Percentiles rank a stretch among this genome's conserved stretches.
Conservation (phyloP, 2,329 filamentous ascomycete species). For the Penicillium sp. region DNA sequence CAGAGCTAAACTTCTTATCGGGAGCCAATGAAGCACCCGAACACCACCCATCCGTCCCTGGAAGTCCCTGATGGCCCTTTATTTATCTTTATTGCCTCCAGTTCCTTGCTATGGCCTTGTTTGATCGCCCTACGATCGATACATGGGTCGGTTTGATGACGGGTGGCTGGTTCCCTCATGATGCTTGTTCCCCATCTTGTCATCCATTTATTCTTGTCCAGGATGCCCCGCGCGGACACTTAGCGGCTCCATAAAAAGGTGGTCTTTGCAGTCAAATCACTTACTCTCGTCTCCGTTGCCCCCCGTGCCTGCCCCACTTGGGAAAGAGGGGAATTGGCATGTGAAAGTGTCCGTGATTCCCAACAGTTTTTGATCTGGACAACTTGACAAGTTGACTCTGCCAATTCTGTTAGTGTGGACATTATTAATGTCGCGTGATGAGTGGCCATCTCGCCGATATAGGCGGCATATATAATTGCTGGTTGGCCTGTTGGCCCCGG, state of each 20-base stretch:
- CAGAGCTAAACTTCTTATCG: neutral
- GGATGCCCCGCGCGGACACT: neutral
- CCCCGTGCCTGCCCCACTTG: constrained; percentile 2
- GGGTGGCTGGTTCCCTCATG: neutral
- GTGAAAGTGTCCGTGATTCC: constrained; percentile 8
- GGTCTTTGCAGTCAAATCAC: neutral
- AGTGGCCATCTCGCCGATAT: neutral
- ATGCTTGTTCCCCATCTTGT: neutral
- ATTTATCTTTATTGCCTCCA: neutral
- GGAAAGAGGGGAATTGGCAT: constrained; percentile 7
- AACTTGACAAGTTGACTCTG: neutral
- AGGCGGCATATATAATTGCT: neutral
- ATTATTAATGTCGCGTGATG: neutral
- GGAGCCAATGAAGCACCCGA: neutral
- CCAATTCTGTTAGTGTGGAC: neutral
- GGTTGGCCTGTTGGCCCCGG: neutral
- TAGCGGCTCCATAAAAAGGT: neutral
- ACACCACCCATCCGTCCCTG: neutral
- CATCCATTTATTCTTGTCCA: too few species aligned
- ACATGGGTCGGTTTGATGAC: neutral
- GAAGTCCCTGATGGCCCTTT: neutral
- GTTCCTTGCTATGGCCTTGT: neutral
- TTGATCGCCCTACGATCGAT: neutral
- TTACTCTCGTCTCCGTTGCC: neutral
- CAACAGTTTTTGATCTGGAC: neutral